Evolutionary conservation across 2,329 filamentous ascomycete species (phyloP).

Genomic region (Sporothrix inflata): DNA sequence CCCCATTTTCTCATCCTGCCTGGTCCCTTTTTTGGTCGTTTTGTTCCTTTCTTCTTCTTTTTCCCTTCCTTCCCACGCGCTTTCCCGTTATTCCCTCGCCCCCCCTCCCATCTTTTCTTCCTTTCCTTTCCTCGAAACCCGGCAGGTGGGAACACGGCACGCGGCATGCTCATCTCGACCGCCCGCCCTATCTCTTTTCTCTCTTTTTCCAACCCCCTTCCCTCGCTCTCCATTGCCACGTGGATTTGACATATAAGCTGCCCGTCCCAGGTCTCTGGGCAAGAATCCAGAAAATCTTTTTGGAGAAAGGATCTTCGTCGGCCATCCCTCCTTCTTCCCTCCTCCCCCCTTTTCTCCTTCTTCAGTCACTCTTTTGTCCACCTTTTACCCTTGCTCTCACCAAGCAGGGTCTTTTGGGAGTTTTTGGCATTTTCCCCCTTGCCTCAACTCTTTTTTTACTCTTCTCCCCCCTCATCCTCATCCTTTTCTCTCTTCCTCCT

Average conservation of each 20-base stretch:
- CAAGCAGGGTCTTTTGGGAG: constrained; percentile 10
- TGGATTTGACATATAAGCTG: constrained; percentile 24
- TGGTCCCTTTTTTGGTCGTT: too few species aligned
- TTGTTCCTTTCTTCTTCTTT: not conserved
- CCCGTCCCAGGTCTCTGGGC: not conserved
- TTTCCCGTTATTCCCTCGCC: constrained; percentile 7
- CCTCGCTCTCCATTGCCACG: constrained; percentile 21
- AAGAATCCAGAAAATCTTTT: not conserved
- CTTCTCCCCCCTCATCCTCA: not conserved
- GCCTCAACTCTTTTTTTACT: constrained; percentile 3
- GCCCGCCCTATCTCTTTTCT: not conserved
- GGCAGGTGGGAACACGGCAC: constrained; percentile 24
- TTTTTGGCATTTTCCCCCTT: not conserved
- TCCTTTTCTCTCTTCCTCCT: not conserved
- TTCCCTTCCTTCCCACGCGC: constrained; percentile 6
- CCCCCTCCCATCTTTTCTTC: not conserved
- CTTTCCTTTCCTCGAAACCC: not conserved
- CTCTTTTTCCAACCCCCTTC: not conserved
- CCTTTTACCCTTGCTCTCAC: not conserved
- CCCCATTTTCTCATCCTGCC: not conserved
- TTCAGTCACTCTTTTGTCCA: constrained; percentile 1
- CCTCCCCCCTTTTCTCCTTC: not conserved
- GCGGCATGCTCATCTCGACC: constrained; percentile 17
- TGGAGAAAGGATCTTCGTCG: constrained; percentile 29
- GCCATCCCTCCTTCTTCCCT: constrained; percentile 9